Evolutionary conservation across 2,329 filamentous ascomycete species (phyloP), one percentile per base, ranked within the genome.

Genomic region (Arthrinium puccinioides): DNA sequence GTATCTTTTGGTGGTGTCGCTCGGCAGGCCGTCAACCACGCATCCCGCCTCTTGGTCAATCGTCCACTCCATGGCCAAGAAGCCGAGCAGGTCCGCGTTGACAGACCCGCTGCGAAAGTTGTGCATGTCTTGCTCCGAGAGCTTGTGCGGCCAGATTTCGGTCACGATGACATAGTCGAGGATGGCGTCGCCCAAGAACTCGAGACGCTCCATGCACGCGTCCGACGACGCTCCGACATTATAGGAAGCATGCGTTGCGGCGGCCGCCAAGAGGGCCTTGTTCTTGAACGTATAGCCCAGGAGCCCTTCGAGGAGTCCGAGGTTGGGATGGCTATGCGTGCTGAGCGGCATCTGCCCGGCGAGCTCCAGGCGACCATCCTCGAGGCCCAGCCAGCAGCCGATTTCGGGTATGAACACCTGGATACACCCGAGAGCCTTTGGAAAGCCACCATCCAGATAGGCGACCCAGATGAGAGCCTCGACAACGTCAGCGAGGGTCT

Each of bases 171-270:
- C 66, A 48, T 79, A 74, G 58, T 97, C 90, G 0, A 97, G 74
- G 3, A 96, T 67, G 0, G 87, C 76, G 49, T 97, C 90, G 1
- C 90, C 90, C 0, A 96, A 64, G 50, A 92, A 95, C 53, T 96
- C 90, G 1, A 96, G 72, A 0, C 88, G 76, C 47, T 96, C 84
- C 10, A 78, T 70, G 16, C 61, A 67, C 3, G 66, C 66, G 7
- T 42, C 50, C 3, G 39, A 31, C 2, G 45, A 42, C 11, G 41
- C 66, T 35, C 67, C 70, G 5, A 56, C 39, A 29, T 54, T 59
- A 48, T 55, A 68, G 0, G 85, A 89, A 0, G 77, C 66, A 52
- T 96, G 89, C 0, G 88, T 95, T 34, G 90, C 67, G 3, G 89
- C 84, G 61, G 96, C 86, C 0, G 84, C 52, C 1, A 96, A 69